Evolutionary conservation across 2,329 filamentous ascomycete species (phyloP).

Genomic region (Pseudocercospora fijiensis): DNA sequence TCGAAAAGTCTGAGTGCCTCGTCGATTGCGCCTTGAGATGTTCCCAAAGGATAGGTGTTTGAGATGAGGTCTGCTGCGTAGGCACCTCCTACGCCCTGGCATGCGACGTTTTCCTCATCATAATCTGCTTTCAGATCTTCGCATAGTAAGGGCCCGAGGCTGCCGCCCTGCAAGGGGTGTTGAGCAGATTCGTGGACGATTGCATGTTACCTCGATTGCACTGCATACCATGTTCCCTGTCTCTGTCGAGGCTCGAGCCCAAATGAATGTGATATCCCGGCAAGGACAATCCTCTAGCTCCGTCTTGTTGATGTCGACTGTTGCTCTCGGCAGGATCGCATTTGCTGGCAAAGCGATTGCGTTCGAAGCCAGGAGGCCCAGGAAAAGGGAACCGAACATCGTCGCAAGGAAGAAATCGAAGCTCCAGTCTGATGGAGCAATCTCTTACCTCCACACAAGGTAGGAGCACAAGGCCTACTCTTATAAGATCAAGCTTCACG

Average conservation of each 20-base stretch:
- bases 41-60: background rate
- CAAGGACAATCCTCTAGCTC: background rate
- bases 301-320: background rate
- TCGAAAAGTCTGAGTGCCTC: background rate
- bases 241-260: background rate
- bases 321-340: background rate
- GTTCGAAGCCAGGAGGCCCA: background rate
- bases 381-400: background rate
- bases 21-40: background rate
- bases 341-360: background rate
- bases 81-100: background rate
- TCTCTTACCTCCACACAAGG: background rate
- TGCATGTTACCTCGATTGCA: background rate
- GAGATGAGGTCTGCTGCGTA: background rate
- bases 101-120: background rate
- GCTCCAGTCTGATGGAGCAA: background rate
- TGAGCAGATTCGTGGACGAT: background rate
- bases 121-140: background rate
- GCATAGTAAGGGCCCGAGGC: background rate
- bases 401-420: too few species aligned
- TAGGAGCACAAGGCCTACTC: background rate
- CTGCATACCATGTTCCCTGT: background rate
- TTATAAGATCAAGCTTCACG: background rate
- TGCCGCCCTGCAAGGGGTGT: background rate
- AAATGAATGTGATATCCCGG: background rate